Evolutionary conservation across 2,329 filamentous ascomycete genomes (phyloP).

Genomic region (Ilyonectria destructans): DNA sequence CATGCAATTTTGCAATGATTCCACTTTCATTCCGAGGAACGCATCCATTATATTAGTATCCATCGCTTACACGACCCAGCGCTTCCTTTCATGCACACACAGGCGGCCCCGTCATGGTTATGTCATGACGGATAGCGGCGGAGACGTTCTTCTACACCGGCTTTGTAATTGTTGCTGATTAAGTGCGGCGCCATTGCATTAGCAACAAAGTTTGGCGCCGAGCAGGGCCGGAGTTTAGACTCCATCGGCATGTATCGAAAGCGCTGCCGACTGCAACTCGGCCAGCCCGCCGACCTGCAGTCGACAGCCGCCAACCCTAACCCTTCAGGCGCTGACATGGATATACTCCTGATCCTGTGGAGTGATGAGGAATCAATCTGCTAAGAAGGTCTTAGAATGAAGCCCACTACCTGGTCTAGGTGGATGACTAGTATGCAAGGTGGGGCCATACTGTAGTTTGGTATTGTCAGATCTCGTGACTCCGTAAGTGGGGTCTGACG

Average conservation of each 20-base stretch:
- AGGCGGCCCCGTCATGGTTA: neutral
- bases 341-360: neutral
- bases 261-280: neutral
- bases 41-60: neutral
- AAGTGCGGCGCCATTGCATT: neutral
- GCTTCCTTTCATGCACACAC: neutral
- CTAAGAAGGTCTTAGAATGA: neutral
- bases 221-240: neutral
- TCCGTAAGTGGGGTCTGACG: too few relatives aligned
- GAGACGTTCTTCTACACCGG: neutral
- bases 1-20: neutral
- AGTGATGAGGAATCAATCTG: neutral
- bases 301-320: neutral
- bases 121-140: neutral
- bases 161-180: neutral
- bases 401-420: neutral
- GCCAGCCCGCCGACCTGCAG: neutral
- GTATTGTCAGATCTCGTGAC: too few relatives aligned
- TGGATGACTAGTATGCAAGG: neutral
- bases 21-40: neutral
- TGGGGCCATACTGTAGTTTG: neutral
- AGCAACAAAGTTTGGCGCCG: neutral
- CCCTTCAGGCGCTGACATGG: neutral
- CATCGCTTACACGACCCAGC: neutral
- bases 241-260: neutral